Percentiles rank a stretch among this genome's conserved stretches.
Conservation (phyloP, 225 moss, liverwort and hornwort genomes). For the Marchantia polymorpha region DNA sequence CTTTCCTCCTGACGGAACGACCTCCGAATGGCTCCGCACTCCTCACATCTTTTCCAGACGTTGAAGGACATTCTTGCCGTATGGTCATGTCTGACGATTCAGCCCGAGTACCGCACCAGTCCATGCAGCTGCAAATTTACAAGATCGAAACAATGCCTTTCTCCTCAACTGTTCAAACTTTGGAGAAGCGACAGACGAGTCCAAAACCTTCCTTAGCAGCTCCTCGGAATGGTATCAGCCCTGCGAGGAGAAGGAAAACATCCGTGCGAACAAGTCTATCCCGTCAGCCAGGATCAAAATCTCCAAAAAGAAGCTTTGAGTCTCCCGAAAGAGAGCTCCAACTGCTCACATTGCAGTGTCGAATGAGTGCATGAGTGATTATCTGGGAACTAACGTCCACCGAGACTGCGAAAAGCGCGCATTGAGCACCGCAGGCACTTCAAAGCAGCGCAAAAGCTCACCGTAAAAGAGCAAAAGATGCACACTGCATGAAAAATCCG, state of each 20-base stretch:
- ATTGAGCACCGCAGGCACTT: not conserved
- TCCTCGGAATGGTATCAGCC: not conserved
- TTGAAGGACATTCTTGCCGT: not conserved
- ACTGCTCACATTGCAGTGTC: not conserved
- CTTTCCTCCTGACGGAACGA: not conserved
- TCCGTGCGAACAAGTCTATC: not conserved
- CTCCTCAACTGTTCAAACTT: too few relatives aligned
- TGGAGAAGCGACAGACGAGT: too few relatives aligned
- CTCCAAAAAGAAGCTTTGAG: not conserved
- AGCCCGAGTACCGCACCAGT: not conserved
- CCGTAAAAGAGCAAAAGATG: not conserved
- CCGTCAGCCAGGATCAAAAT: not conserved
- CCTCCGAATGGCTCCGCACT: conserved; percentile 1
- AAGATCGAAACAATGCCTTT: too few relatives aligned
- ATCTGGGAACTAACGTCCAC: not conserved
- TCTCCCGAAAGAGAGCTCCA: too few relatives aligned
- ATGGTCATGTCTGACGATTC: not conserved
- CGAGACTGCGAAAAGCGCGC: not conserved
- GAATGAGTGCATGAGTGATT: not conserved
- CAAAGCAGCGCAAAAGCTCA: not conserved
- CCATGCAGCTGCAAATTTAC: too few relatives aligned
- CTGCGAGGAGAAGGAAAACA: not conserved
- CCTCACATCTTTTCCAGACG: not conserved
- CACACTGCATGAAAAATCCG: not conserved
- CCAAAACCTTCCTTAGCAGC: not conserved